Conservation (phyloP, 1,139 yeast genomes). For the Hemisphaericaspora xylofermentans region DNA sequence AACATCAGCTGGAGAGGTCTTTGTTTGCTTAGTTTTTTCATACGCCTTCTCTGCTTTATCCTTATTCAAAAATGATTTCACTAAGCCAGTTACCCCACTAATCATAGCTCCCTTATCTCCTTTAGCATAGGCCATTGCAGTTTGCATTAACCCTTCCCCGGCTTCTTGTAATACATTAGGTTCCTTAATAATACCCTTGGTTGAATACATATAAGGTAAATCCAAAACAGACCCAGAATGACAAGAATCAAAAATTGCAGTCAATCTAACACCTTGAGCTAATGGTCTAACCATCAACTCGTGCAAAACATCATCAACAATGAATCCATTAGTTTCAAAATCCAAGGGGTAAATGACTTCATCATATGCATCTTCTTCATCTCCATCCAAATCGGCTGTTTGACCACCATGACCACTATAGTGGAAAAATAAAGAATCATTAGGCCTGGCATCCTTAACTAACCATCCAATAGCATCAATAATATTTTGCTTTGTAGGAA, state of each 20-base stretch:
- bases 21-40: constrained; percentile 43
- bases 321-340: constrained; percentile 68
- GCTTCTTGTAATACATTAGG: constrained; percentile 86
- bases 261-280: constrained; percentile 80
- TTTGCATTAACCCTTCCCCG: constrained; percentile 70
- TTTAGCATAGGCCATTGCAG: constrained; percentile 68
- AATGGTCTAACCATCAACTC: constrained; percentile 75
- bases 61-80: constrained; percentile 39
- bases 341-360: constrained; percentile 92
- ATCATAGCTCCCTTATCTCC: constrained; percentile 64
- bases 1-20: constrained; percentile 87
- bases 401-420: constrained; percentile 96
- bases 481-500: constrained; percentile 79
- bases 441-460: constrained; percentile 78
- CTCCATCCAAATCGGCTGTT: constrained; percentile 77
- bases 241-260: constrained; percentile 89
- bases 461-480: constrained; percentile 90
- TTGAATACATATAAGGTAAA: constrained; percentile 84
- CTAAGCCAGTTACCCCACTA: constrained; percentile 44
- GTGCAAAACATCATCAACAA: constrained; percentile 85
- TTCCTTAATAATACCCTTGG: constrained; percentile 88
- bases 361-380: constrained; percentile 87
- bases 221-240: constrained; percentile 93
- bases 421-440: constrained; percentile 82
- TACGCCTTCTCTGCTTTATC: constrained; percentile 24